These are phyloP conservation scores for Colletotrichum sp. DNA, from an alignment of 2,329 filamentous ascomycete genomes.

Conservation along the genomic window DNA sequence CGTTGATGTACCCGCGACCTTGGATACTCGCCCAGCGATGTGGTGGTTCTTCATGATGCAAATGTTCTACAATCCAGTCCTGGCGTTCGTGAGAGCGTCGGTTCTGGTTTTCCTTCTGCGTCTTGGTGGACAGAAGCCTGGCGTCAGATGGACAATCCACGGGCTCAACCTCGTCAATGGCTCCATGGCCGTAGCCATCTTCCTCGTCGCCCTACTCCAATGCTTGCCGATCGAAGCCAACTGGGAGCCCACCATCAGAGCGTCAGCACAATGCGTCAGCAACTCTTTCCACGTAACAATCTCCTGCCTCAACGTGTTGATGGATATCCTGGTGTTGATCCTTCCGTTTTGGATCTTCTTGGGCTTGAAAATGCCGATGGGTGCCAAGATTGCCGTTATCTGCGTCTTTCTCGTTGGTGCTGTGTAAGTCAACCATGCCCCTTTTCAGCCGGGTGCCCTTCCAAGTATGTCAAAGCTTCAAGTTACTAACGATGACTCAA, in stretches of 20 bases:
- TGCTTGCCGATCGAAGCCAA: slow-evolving; percentile 34
- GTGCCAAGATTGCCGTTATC: slow-evolving; percentile 42
- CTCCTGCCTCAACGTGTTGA: slow-evolving; percentile 33
- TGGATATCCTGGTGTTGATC: slow-evolving; percentile 36
- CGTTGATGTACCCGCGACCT: not conserved
- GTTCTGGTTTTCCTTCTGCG: slow-evolving; percentile 50
- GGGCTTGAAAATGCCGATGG: slow-evolving; percentile 40
- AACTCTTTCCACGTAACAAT: slow-evolving; percentile 1
- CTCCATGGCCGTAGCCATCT: slow-evolving; percentile 32
- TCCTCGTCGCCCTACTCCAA: slow-evolving; percentile 38
- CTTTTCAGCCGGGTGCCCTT: not conserved
- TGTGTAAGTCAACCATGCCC: slow-evolving; percentile 30
- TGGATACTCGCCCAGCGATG: slow-evolving; percentile 24
- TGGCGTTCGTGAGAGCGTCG: slow-evolving; percentile 50
- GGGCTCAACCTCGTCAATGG: slow-evolving; percentile 34
- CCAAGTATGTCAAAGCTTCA: not conserved
- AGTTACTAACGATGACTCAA: not conserved
- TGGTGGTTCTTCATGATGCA: slow-evolving; percentile 38
- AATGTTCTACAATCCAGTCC: slow-evolving; percentile 49
- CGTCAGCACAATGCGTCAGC: slow-evolving; percentile 1
- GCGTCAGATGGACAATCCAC: slow-evolving; percentile 33
- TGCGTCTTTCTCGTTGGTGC: slow-evolving; percentile 42
- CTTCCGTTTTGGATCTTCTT: slow-evolving; percentile 46
- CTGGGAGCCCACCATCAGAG: slow-evolving; percentile 29
- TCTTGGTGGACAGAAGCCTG: slow-evolving; percentile 39